Evolutionary conservation across 176 grass and related monocot species (phyloP).

Genomic region (Phoenix dactylifera): DNA sequence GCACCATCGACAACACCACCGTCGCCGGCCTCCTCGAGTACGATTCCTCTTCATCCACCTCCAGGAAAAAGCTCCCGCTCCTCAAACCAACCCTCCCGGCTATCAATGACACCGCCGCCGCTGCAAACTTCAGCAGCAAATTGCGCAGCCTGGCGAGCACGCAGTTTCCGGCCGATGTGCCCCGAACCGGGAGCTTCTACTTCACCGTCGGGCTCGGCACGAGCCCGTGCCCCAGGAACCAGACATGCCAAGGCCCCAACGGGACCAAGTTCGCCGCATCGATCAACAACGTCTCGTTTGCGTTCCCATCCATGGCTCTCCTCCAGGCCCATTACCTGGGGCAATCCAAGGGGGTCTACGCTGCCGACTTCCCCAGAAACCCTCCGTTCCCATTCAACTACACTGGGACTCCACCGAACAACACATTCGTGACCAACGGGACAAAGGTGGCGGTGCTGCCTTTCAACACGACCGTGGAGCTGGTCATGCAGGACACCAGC

Average conservation of each 20-base stretch:
- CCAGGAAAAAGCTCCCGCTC: conserved; percentile 3
- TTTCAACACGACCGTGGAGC: conserved; percentile 47
- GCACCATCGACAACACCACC: conserved; percentile 78
- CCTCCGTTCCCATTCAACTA: conserved; percentile 55
- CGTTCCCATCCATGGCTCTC: conserved; percentile 42
- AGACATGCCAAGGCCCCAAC: conserved; percentile 70
- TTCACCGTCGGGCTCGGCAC: conserved; percentile 77
- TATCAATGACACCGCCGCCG: conserved; percentile 57
- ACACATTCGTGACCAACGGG: conserved; percentile 56
- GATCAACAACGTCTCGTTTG: conserved; percentile 72
- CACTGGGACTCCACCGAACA: conserved; percentile 64
- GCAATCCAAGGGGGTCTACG: conserved; percentile 35
- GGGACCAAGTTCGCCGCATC: conserved; percentile 50
- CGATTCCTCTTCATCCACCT: neutral
- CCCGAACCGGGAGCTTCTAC: conserved; percentile 46
- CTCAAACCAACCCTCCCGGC: conserved; percentile 29
- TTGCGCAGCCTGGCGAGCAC: conserved; percentile 56
- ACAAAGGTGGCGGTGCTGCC: conserved; percentile 44
- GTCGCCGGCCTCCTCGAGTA: conserved; percentile 77
- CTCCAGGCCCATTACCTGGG: conserved; percentile 52
- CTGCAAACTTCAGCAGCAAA: conserved; percentile 40
- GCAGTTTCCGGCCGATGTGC: conserved; percentile 55
- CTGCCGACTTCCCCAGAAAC: conserved; percentile 34
- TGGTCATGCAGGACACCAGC: conserved; percentile 79
- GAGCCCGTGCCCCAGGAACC: conserved; percentile 52